Percentiles rank a stretch among this genome's conserved stretches.
Evolutionary conservation across 768 basidiomycete species (phyloP).

Genomic region (Tubosaeta sp.): DNA sequence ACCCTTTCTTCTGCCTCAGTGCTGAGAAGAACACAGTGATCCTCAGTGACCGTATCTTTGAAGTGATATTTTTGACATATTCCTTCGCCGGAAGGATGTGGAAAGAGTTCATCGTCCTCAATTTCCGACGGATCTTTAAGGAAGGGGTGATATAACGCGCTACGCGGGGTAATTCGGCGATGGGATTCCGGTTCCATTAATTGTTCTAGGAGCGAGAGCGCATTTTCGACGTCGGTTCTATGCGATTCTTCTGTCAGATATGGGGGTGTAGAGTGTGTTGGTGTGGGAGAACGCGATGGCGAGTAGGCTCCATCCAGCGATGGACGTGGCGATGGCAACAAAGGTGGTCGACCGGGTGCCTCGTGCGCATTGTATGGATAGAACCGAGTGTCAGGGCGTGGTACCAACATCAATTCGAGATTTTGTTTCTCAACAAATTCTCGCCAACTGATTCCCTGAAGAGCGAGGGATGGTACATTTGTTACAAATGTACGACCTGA

Average conservation of each 20-base stretch:
- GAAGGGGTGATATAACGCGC: constrained; percentile 78
- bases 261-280: constrained; percentile 10
- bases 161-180: constrained; percentile 69
- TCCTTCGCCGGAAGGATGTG: constrained; percentile 66
- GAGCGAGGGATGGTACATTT: constrained; percentile 78
- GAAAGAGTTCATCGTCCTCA: constrained; percentile 64
- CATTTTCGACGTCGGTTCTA: constrained; percentile 53
- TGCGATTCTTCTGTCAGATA: constrained; percentile 39
- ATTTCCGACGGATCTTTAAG: constrained; percentile 45
- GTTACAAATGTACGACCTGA: constrained; percentile 84
- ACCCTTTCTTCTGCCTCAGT: constrained; percentile 33
- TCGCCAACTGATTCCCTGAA: constrained; percentile 64
- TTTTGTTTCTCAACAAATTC: constrained; percentile 77
- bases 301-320: constrained; percentile 18
- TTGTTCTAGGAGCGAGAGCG: constrained; percentile 70
- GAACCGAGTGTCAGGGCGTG: constrained; percentile 45
- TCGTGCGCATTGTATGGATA: constrained; percentile 45
- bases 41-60: constrained; percentile 54
- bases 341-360: constrained; percentile 27
- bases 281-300: constrained; percentile 20
- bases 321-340: constrained; percentile 30
- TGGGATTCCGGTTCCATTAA: constrained; percentile 76
- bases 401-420: constrained; percentile 56
- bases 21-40: constrained; percentile 46
- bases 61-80: constrained; percentile 62